Percentiles rank a stretch among this genome's conserved stretches.
phyloP scores from a whole-genome alignment of 805 yeast genomes.

The Torulaspora quercuum region DNA sequence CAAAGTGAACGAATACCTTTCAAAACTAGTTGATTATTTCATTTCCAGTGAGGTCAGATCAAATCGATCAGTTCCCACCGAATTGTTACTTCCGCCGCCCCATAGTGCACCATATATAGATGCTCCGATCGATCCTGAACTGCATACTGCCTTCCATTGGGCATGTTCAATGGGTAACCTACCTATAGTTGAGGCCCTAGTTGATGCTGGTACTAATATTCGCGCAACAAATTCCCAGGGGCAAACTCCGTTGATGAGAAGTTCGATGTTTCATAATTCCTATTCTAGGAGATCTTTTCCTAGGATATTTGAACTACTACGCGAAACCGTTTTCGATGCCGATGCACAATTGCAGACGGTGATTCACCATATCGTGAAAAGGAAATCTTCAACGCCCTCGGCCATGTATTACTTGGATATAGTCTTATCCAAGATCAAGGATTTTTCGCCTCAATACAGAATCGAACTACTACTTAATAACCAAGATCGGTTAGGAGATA shows the following conservation, averaged over 20 bases:
- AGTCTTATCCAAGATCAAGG: slow-evolving; percentile 67
- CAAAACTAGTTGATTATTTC: slow-evolving; percentile 35
- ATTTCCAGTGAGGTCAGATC: slow-evolving; percentile 34
- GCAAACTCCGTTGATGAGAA: slow-evolving; percentile 81
- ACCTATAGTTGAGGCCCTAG: slow-evolving; percentile 68
- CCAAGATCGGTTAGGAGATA: slow-evolving; percentile 77
- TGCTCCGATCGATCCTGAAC: slow-evolving; percentile 87
- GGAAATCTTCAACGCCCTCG: slow-evolving; percentile 70
- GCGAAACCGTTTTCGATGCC: slow-evolving; percentile 70
- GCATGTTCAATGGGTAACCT: slow-evolving; percentile 93
- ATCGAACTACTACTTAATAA: slow-evolving; percentile 54
- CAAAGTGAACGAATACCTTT: slow-evolving; percentile 33
- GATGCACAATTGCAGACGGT: slow-evolving; percentile 75
- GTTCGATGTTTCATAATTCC: slow-evolving; percentile 84
- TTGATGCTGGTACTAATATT: slow-evolving; percentile 65
- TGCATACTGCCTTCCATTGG: slow-evolving; percentile 95
- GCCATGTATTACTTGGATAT: slow-evolving; percentile 80
- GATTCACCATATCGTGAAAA: slow-evolving; percentile 76
- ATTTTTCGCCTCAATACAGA: slow-evolving; percentile 58
- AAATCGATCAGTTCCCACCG: slow-evolving; percentile 28
- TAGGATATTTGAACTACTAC: slow-evolving; percentile 67
- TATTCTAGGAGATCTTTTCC: slow-evolving; percentile 78
- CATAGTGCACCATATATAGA: slow-evolving; percentile 44
- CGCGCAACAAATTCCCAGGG: slow-evolving; percentile 65
- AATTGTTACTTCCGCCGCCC: slow-evolving; percentile 31